These are phyloP conservation scores for Cordyceps militaris DNA, from an alignment of 2,329 filamentous ascomycete species.

Conservation along the genomic window DNA sequence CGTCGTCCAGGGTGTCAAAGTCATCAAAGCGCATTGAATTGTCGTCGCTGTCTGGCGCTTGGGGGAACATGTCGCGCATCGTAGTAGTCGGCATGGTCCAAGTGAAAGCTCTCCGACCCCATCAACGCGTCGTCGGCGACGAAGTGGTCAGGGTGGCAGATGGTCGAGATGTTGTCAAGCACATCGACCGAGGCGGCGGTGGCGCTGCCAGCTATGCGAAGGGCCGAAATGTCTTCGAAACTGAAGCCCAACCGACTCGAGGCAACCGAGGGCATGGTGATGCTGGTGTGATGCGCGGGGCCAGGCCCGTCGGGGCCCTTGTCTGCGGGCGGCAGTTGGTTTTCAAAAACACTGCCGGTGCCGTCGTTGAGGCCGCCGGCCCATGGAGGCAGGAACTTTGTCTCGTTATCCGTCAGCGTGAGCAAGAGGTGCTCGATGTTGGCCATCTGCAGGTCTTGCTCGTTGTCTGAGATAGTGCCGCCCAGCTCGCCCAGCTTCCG, in stretches of 20 bases:
- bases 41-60: slow-evolving; percentile 13
- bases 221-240: slow-evolving; percentile 26
- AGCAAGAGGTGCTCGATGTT: slow-evolving; percentile 42
- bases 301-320: slow-evolving; percentile 41
- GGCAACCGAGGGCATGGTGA: slow-evolving; percentile 28
- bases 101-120: slow-evolving; percentile 29
- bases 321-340: slow-evolving; percentile 32
- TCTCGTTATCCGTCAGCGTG: slow-evolving; percentile 48
- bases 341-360: slow-evolving; percentile 43
- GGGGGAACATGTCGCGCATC: slow-evolving; percentile 24
- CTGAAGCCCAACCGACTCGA: slow-evolving; percentile 30
- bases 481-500: neutral
- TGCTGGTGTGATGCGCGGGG: slow-evolving; percentile 39
- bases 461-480: neutral
- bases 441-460: slow-evolving; percentile 16
- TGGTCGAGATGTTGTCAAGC: slow-evolving; percentile 34
- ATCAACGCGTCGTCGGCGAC: slow-evolving; percentile 29
- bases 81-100: slow-evolving; percentile 25
- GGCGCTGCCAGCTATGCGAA: slow-evolving; percentile 28
- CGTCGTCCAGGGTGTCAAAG: neutral
- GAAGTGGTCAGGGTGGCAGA: slow-evolving; percentile 25
- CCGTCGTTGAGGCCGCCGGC: slow-evolving; percentile 49
- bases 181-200: slow-evolving; percentile 31
- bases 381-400: slow-evolving; percentile 59
- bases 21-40: slow-evolving; percentile 7